phyloP scores from a whole-genome alignment of 2,329 filamentous ascomycete species.

The Parastagonospora avenae region DNA sequence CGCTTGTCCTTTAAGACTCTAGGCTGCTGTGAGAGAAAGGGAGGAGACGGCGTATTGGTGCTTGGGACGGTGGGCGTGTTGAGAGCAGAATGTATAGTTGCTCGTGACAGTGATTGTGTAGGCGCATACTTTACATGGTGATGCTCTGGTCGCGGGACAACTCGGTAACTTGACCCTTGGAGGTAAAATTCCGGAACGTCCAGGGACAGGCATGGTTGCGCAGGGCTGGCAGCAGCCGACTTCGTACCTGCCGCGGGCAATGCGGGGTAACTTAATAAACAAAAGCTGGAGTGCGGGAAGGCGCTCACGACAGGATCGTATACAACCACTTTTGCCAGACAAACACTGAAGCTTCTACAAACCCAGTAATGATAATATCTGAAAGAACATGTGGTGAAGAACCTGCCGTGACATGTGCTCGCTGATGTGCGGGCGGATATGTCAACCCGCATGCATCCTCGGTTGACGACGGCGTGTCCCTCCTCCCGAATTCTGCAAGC shows the following conservation, averaged over 20 bases:
- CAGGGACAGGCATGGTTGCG: not conserved
- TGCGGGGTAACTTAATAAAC: constrained; percentile 15
- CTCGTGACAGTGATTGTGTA: no score
- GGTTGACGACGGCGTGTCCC: constrained; percentile 37
- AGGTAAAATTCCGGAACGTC: not conserved
- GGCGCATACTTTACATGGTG: no score
- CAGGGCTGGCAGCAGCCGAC: constrained; percentile 2
- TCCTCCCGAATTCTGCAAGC: constrained; percentile 30
- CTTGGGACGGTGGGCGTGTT: no score
- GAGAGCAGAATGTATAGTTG: no score
- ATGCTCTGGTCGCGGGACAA: not conserved
- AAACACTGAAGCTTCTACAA: not conserved
- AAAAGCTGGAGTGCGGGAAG: not conserved
- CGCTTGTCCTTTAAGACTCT: no score
- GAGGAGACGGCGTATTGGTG: no score
- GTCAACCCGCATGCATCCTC: constrained; percentile 26
- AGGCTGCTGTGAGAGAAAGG: no score
- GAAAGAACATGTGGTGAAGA: not conserved
- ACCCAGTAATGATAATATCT: not conserved
- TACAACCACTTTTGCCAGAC: not conserved
- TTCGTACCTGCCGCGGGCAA: constrained; percentile 6
- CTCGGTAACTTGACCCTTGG: not conserved
- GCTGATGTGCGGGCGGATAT: constrained; percentile 6
- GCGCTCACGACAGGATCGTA: not conserved
- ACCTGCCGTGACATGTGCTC: not conserved